A percentile compares a stretch with the other conserved stretches of the same genome.
Evolutionary conservation across 805 yeast species (phyloP).

Genomic region (Sungouiozyma intestinalis): DNA sequence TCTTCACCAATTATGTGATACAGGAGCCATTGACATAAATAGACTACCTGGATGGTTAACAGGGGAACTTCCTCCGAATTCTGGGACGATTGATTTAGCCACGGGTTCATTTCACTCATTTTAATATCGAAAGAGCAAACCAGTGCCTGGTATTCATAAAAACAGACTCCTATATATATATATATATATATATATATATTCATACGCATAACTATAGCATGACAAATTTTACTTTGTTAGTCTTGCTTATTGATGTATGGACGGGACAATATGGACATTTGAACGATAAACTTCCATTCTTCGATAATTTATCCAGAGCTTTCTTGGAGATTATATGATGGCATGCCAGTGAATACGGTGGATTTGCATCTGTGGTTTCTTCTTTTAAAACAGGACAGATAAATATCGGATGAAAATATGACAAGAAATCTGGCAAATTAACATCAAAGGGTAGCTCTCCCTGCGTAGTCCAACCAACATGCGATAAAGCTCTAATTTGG

Average conservation of each 20-base stretch:
- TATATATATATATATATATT: not conserved
- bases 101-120: not conserved
- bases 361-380: constrained; percentile 49
- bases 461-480: constrained; percentile 41
- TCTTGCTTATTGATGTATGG: constrained; percentile 35
- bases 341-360: constrained; percentile 55
- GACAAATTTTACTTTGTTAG: constrained; percentile 34
- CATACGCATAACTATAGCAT: constrained; percentile 14
- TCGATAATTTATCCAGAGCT: constrained; percentile 39
- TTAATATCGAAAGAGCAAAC: too few relatives aligned
- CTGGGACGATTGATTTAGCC: constrained; percentile 33
- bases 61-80: constrained; percentile 54
- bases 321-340: constrained; percentile 52
- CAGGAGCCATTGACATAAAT: constrained; percentile 41
- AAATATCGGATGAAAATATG: constrained; percentile 50
- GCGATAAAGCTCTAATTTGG: constrained; percentile 22
- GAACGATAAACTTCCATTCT: constrained; percentile 35
- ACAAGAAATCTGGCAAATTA: constrained; percentile 40
- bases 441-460: constrained; percentile 57
- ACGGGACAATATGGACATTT: constrained; percentile 69
- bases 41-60: constrained; percentile 66
- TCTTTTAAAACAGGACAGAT: constrained; percentile 65
- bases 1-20: constrained; percentile 51
- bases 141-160: not conserved
- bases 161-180: not conserved